These are phyloP conservation scores for Suillus subluteus DNA, from an alignment of 768 basidiomycete genomes.

Conservation along the genomic window DNA sequence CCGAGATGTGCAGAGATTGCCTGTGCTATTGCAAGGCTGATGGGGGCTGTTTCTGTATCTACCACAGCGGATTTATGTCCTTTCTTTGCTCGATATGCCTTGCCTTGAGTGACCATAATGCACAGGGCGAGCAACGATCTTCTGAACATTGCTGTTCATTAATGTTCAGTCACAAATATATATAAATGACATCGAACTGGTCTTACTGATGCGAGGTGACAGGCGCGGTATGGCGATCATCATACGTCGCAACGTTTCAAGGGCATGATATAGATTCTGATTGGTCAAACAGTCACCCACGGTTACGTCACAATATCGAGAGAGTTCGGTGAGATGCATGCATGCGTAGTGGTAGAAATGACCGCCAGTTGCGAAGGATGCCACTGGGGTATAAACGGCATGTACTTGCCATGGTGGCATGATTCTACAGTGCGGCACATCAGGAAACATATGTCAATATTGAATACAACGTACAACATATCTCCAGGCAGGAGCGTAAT, in stretches of 20 bases:
- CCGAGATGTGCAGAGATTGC: too few species aligned
- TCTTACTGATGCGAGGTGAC: not conserved
- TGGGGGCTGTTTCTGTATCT: too few species aligned
- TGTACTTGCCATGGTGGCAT: slow-evolving; percentile 14
- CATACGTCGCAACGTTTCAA: slow-evolving; percentile 6
- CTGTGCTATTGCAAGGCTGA: too few species aligned
- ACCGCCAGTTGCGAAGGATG: not conserved
- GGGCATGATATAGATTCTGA: not conserved
- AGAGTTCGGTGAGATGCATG: slow-evolving; percentile 14
- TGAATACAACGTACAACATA: too few species aligned
- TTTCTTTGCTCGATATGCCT: too few species aligned
- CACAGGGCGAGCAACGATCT: not conserved
- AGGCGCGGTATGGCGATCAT: not conserved
- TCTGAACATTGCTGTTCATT: not conserved
- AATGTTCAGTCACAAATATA: too few species aligned
- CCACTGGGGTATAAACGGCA: slow-evolving; percentile 14
- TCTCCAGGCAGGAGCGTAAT: not conserved
- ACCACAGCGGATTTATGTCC: too few species aligned
- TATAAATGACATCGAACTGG: not conserved
- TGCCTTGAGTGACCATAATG: not conserved
- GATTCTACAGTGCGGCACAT: slow-evolving; percentile 4
- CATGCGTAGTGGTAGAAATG: slow-evolving; percentile 15
- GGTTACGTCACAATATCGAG: not conserved
- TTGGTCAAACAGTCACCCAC: slow-evolving; percentile 5
- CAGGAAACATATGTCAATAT: too few species aligned